Evolutionary conservation across 2,329 filamentous ascomycete genomes (phyloP), one percentile per base, ranked within the genome.

Genomic region (Epichloe amarillans): DNA sequence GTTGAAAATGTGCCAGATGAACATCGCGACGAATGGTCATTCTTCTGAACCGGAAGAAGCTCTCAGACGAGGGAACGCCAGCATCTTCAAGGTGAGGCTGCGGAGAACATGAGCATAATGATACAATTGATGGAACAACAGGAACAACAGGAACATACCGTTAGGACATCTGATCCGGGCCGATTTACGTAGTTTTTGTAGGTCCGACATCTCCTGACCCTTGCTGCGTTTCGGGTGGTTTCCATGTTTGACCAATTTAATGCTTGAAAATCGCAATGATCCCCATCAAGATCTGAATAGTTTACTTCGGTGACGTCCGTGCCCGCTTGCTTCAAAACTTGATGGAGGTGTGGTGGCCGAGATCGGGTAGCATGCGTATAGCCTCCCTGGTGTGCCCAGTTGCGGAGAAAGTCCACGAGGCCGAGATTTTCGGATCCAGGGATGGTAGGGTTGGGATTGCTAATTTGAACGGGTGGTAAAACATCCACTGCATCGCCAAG

Each of bases 1-100:
- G 68, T 60, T 85, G 82, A 54, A 84, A 84, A 63, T 85, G 82
- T n/a, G 77, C 69, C 17, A 84, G 63, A 53, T 73, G 69, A 23
- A 80, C 68, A 47, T 79, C 69, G 19, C 68, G 69, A 44, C 72
- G 69, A 41, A 83, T 68, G 53, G 76, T 70, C 72, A 81, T 80
- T 39, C 68, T 71, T 40, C 70, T 71, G 59, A 83, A 84, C 47
- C 72, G 71, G 59, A 82, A 82, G 60, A 75, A 82, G 56, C 65
- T 75, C 17, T 74, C 70, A 1, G 58, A 63, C 12, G 65, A 62
- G 0, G 67, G 66, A 5, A 76, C 60, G 33, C 57, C 55, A 12
- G 49, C 50, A 30, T 63, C 61, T 15, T 53, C 46, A 47, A 56
- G 51, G 21, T 53, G 55, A 47, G 37, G 26, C 49, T 51, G 12